Percentiles rank a stretch among this genome's conserved stretches.
phyloP scores from a whole-genome alignment of 305 asterid genomes.

The Euphrasia arctica region DNA sequence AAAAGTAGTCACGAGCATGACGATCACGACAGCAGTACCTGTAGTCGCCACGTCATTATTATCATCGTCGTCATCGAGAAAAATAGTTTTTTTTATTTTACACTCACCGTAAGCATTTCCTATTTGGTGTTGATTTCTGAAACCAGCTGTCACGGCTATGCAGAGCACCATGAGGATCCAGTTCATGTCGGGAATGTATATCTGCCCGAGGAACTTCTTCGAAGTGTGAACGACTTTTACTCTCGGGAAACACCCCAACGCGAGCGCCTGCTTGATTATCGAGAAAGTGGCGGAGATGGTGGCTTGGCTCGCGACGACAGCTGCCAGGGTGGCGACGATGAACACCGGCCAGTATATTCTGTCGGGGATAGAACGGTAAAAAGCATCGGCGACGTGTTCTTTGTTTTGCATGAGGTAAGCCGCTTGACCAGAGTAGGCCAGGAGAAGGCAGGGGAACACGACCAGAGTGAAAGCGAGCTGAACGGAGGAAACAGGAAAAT shows the following conservation, averaged over 20 bases:
- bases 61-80: too few relatives aligned
- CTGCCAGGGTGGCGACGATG: conserved; percentile 87
- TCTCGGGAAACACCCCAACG: conserved; percentile 98
- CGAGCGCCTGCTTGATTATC: conserved; percentile 91
- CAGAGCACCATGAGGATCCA: conserved; percentile 97
- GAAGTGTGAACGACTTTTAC: conserved; percentile 96
- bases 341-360: conserved; percentile 89
- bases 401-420: conserved; percentile 80
- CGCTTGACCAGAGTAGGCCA: conserved; percentile 96
- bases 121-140: conserved; percentile 89
- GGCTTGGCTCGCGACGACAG: conserved; percentile 96
- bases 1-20: conserved; percentile 91
- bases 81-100: not conserved
- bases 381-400: conserved; percentile 77
- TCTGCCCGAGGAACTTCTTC: conserved; percentile 86
- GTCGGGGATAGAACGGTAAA: conserved; percentile 99
- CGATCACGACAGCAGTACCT: conserved; percentile 97
- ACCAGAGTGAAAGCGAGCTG: conserved; percentile 89
- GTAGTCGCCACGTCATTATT: conserved; percentile 23
- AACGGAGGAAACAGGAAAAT: conserved; percentile 89
- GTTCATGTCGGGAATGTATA: conserved; percentile 93
- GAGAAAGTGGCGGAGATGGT: conserved; percentile 92
- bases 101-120: conserved; percentile 93
- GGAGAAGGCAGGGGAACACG: conserved; percentile 96
- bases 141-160: conserved; percentile 95